Evolutionary conservation across 805 yeast species (phyloP).

Genomic region (Sungouiozyma intestinalis): DNA sequence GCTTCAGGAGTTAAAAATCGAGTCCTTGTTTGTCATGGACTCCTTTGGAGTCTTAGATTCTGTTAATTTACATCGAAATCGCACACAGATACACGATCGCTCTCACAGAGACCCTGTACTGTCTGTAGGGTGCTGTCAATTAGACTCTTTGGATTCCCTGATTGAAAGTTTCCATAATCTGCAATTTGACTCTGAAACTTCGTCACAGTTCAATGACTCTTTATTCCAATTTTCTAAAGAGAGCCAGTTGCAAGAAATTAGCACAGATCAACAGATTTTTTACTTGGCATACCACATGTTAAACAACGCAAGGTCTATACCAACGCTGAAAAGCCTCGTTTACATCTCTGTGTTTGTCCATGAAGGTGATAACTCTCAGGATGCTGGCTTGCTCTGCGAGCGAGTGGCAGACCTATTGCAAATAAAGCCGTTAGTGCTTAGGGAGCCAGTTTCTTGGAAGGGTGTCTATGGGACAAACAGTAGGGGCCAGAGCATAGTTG

Average conservation of each 20-base stretch:
- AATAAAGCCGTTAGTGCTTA: conserved; percentile 28
- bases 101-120: conserved; percentile 3
- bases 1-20: conserved; percentile 32
- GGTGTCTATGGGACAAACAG: conserved; percentile 68
- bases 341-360: conserved; percentile 56
- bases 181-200: conserved; percentile 10
- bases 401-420: conserved; percentile 7
- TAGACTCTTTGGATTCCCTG: conserved; percentile 16
- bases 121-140: conserved; percentile 19
- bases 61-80: background rate
- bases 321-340: conserved; percentile 18
- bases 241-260: conserved; percentile 21
- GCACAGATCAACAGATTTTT: conserved; percentile 21
- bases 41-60: conserved; percentile 52
- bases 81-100: conserved; percentile 1
- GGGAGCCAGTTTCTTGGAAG: conserved; percentile 67
- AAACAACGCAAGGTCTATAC: conserved; percentile 7
- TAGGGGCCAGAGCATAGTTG: background rate
- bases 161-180: conserved; percentile 17
- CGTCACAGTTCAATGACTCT: conserved; percentile 12
- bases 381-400: conserved; percentile 37
- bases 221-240: conserved; percentile 15
- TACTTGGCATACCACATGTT: conserved; percentile 23
- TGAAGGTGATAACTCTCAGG: conserved; percentile 82
- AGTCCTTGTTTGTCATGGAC: conserved; percentile 47